Base-by-base conservation (phyloP, 2,329 filamentous ascomycete species). In the Fusarium tjaetaba region DNA sequence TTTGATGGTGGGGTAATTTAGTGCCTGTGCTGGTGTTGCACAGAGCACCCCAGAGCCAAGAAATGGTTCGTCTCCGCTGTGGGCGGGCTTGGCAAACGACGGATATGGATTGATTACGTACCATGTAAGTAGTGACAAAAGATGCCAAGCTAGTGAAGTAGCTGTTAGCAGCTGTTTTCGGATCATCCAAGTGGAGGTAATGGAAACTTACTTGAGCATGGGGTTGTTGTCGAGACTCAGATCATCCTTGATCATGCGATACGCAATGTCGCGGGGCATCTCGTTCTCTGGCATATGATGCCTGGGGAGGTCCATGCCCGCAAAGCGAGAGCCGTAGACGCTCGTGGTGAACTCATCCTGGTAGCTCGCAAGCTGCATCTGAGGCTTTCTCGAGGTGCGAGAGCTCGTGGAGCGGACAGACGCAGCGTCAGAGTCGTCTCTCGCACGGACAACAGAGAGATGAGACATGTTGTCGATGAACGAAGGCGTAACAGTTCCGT, bases 91-190 rank as follows among this genome's bases (percentile, higher is more conserved):
- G 69, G 71, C 71, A 59, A 43, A 26, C 49, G 39, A 64, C 38
- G 57, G 43, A 42, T 46, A 46, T 36, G 59, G 48, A 45, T 57
- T 51, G 24, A 51, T 66, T 65, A 76, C 84, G 76, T 86, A 94
- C 93, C 95, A 97, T 98, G 86, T 97, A 98, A 2, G 96, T 98
- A 4, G 95, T 97, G 74, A 97, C 95, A 80, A 98, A 98, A 42
- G 92, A 95, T 36, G 96, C 95, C 78, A 98, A 84, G 82, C 94
- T 96, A 62, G 30, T 45, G 28, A 41, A 39, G n/a, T 14, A 51
- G 45, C 38, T 59, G 61, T 70, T 70, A 59, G 51, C 38, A 49
- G 26, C 15, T 59, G 45, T 34, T 70, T 38, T 45, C 10, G 32
- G 61, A 11, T 58, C 30, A 38, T 43, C 41, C 26, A 26, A 57